Base-by-base conservation (phyloP, 768 basidiomycete genomes). In the Leccinum boreale region DNA sequence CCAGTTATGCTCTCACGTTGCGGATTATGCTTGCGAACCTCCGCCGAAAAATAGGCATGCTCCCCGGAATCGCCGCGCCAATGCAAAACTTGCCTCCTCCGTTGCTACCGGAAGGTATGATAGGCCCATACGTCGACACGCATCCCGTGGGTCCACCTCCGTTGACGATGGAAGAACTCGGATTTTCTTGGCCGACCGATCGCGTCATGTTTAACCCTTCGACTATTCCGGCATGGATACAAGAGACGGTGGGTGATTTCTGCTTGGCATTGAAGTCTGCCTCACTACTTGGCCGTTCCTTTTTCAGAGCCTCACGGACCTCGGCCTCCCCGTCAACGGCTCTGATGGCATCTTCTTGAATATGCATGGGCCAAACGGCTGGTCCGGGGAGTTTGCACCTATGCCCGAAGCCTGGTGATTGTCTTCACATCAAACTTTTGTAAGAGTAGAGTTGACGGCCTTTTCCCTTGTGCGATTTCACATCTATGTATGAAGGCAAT, bases 1-100 rank as follows among this genome's bases (percentile, higher is more conserved):
- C 24, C 55, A 92, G 90, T 48, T 96, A 97, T 69, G 93, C 94
- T 2, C 77, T 95, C 36, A 92, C 94, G 5, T 78, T 98, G 24
- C 88, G 94, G 53, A 88, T 97, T 67, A 95, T 96, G 94, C 82
- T 97, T 52, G 89, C 92, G 50, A 93, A 92, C 73, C 81, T 96
- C 58, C 85, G 92, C 47, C 87, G 94, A 58, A 96, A 94, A 75
- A 82, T 94, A 44, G 91, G 92, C 5, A 76, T 91, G 60, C 71
- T 73, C 12, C 78, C 79, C 47, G 82, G 79, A 11, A 73, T 78
- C 28, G 71, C 67, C 61, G 78, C 79, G 2, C 79, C 83, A 17
- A 70, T 76, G 21, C 81, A 82, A 17, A 76, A 75, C 8, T 72
- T 82, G 71, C 82, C 81, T 53, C 81, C 83, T 0, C 80, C 83